Evolutionary conservation across 306 rosid genomes (phyloP).

Genomic region (Adenanthera pavonina): DNA sequence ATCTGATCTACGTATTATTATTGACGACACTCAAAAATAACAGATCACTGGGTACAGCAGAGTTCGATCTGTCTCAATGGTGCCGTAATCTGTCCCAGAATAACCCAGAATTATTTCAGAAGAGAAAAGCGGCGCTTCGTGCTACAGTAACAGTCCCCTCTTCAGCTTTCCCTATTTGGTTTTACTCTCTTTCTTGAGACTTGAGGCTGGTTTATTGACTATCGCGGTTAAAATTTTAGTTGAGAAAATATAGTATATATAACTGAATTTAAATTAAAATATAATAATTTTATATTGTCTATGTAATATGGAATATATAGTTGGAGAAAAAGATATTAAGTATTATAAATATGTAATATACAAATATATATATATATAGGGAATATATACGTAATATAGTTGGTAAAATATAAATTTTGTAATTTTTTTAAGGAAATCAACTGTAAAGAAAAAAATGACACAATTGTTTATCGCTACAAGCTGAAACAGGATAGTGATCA

Average conservation of each 20-base stretch:
- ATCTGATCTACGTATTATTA: not conserved
- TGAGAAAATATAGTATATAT: not conserved
- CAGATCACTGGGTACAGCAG: not conserved
- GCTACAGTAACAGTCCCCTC: not conserved
- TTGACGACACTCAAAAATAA: not conserved
- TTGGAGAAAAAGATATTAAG: too few species aligned
- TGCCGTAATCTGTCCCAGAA: not conserved
- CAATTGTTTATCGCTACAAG: too few species aligned
- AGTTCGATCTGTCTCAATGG: slow-evolving; percentile 29
- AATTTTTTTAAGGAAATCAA: too few species aligned
- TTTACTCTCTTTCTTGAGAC: not conserved
- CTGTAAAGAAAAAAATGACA: too few species aligned
- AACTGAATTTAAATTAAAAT: too few species aligned
- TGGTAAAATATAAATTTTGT: too few species aligned
- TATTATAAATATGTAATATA: too few species aligned
- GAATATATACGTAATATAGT: too few species aligned
- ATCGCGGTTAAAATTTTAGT: not conserved
- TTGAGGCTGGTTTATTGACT: not conserved
- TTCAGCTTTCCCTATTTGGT: not conserved
- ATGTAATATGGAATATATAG: too few species aligned
- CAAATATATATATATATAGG: too few species aligned
- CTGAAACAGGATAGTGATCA: too few species aligned
- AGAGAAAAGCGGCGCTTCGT: not conserved
- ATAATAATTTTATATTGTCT: too few species aligned
- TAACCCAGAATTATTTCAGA: not conserved